These are phyloP conservation scores for Podila verticillata DNA, from an alignment of 192 early-diverging fungal genomes.

Conservation along the genomic window DNA sequence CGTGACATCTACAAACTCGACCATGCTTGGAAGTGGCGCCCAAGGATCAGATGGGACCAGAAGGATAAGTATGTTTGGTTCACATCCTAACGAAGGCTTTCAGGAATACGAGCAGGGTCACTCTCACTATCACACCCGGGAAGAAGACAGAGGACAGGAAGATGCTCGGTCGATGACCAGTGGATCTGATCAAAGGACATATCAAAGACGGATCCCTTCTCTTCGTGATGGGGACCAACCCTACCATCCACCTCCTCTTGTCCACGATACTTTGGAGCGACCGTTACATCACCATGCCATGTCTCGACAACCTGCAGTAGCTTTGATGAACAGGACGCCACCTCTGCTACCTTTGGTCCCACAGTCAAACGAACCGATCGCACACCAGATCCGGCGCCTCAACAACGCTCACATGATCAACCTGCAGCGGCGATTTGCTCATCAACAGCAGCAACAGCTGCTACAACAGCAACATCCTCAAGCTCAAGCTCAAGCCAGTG, in stretches of 20 bases:
- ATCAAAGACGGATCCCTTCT: no score
- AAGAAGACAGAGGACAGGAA: not conserved
- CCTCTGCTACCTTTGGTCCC: constrained; percentile 14
- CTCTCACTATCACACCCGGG: constrained; percentile 28
- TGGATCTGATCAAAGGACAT: no score
- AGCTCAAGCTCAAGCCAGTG: not conserved
- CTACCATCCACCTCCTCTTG: not conserved
- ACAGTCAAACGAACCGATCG: constrained; percentile 24
- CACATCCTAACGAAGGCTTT: constrained; percentile 12
- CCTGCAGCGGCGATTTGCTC: constrained; percentile 21
- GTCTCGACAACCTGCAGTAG: constrained; percentile 3
- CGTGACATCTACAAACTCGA: not conserved
- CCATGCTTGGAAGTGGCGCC: not conserved
- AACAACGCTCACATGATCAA: constrained; percentile 14
- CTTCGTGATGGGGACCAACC: no score
- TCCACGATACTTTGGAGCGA: not conserved
- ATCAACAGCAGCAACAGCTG: constrained; percentile 13
- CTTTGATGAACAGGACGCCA: constrained; percentile 30
- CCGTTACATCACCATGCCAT: not conserved
- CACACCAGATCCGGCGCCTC: constrained; percentile 23
- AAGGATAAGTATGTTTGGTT: not conserved
- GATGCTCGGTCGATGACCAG: not conserved
- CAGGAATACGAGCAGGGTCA: constrained; percentile 36
- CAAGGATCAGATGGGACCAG: no score
- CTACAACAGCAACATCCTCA: constrained; percentile 16